phyloP scores from a whole-genome alignment of 352 stramenopile genomes.

The Phytophthora multivora region DNA sequence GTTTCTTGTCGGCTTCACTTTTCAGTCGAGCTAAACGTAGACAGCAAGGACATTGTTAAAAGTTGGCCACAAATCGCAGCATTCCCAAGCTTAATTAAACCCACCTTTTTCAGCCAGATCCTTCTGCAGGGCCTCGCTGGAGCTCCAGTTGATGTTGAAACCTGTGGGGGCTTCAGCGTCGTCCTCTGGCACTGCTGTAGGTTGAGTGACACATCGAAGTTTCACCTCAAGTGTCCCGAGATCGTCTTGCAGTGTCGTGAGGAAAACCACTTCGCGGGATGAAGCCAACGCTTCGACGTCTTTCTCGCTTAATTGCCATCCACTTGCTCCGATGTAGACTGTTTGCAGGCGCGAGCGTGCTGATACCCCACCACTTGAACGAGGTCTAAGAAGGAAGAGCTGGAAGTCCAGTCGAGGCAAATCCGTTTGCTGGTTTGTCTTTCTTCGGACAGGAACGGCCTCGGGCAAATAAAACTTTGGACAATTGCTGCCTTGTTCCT shows the following conservation, averaged over 20 bases:
- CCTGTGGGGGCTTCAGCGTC: slow-evolving; percentile 12
- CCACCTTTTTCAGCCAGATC: slow-evolving; percentile 53
- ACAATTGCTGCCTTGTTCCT: slow-evolving; percentile 20
- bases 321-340: slow-evolving; percentile 38
- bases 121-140: slow-evolving; percentile 51
- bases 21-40: slow-evolving; percentile 30
- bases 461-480: slow-evolving; percentile 21
- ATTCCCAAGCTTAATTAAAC: not conserved
- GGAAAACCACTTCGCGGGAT: slow-evolving; percentile 56
- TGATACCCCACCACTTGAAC: slow-evolving; percentile 12
- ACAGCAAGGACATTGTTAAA: slow-evolving; percentile 1
- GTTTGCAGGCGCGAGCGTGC: slow-evolving; percentile 26
- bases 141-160: slow-evolving; percentile 66
- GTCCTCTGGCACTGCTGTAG: not conserved
- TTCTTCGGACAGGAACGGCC: not conserved
- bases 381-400: slow-evolving; percentile 37
- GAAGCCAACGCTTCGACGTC: slow-evolving; percentile 46
- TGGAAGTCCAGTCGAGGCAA: slow-evolving; percentile 39
- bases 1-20: slow-evolving; percentile 40
- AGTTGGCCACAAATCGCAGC: not conserved
- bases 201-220: slow-evolving; percentile 19
- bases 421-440: slow-evolving; percentile 2
- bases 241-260: slow-evolving; percentile 33
- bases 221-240: slow-evolving; percentile 47
- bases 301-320: slow-evolving; percentile 34